Evolutionary conservation across 225 moss, liverwort and hornwort species (phyloP).

Genomic region (Physcomitrium patens): DNA sequence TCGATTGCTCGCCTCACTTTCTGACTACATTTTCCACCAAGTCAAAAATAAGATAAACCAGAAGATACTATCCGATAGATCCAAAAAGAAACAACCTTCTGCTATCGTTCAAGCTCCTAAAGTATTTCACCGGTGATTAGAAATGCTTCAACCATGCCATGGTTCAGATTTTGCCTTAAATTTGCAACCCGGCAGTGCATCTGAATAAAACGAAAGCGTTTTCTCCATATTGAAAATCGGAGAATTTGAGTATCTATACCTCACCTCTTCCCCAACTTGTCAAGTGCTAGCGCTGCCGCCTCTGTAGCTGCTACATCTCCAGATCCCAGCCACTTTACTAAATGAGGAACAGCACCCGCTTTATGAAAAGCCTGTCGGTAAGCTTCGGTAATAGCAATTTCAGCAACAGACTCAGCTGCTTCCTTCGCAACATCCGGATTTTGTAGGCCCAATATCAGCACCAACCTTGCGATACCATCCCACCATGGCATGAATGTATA

Average conservation of each 20-base stretch:
- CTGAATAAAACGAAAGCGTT: background rate
- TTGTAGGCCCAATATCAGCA: constrained; percentile 80
- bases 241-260: background rate
- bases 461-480: constrained; percentile 86
- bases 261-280: constrained; percentile 73
- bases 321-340: constrained; percentile 83
- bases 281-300: constrained; percentile 71
- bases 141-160: background rate
- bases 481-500: constrained; percentile 82
- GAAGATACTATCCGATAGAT: constrained; percentile 8
- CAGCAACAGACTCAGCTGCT: constrained; percentile 70
- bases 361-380: constrained; percentile 75
- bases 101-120: constrained; percentile 13
- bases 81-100: background rate
- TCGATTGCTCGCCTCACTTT: constrained; percentile 83
- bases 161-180: background rate
- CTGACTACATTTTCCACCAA: constrained; percentile 47
- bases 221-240: constrained; percentile 7
- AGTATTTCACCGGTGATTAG: background rate
- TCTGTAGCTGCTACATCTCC: constrained; percentile 78
- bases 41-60: constrained; percentile 17
- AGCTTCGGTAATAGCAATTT: constrained; percentile 74
- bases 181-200: background rate
- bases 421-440: constrained; percentile 65
- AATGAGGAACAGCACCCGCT: constrained; percentile 83